Conservation (phyloP, 495 filamentous ascomycete species). For the Immersiella caudata region DNA sequence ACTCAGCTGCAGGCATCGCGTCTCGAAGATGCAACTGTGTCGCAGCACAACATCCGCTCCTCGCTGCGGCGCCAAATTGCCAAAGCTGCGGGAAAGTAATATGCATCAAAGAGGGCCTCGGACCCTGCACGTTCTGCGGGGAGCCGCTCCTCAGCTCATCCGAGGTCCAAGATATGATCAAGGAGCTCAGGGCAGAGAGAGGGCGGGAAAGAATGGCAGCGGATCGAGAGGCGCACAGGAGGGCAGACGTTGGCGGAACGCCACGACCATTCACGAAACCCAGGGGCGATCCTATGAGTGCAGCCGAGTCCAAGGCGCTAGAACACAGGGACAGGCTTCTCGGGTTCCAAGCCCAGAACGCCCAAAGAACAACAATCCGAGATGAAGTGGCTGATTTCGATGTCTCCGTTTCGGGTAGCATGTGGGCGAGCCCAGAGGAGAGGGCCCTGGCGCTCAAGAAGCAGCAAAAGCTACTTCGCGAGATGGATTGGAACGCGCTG, state of each 20-base stretch:
- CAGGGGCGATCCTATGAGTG: conserved; percentile 37
- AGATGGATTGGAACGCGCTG: conserved; percentile 86
- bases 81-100: conserved; percentile 94
- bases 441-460: conserved; percentile 83
- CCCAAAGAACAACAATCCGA: conserved; percentile 80
- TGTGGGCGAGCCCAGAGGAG: conserved; percentile 89
- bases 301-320: conserved; percentile 59
- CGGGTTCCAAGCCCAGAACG: conserved; percentile 84
- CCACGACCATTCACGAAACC: conserved; percentile 55
- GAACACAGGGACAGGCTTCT: conserved; percentile 84
- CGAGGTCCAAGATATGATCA: conserved; percentile 83
- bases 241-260: conserved; percentile 62
- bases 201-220: conserved; percentile 81
- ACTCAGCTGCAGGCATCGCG: conserved; percentile 45
- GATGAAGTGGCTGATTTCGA: conserved; percentile 97
- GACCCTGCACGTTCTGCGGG: conserved; percentile 91
- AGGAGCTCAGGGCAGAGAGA: conserved; percentile 80
- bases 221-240: conserved; percentile 67
- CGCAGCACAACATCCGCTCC: conserved; percentile 79
- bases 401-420: conserved; percentile 65
- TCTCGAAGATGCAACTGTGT: conserved; percentile 79
- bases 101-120: conserved; percentile 90
- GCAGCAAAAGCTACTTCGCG: conserved; percentile 83
- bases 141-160: conserved; percentile 67
- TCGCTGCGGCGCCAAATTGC: conserved; percentile 88